phyloP scores from a whole-genome alignment of 2,329 filamentous ascomycete species.

The Trichoderma atroviride region DNA sequence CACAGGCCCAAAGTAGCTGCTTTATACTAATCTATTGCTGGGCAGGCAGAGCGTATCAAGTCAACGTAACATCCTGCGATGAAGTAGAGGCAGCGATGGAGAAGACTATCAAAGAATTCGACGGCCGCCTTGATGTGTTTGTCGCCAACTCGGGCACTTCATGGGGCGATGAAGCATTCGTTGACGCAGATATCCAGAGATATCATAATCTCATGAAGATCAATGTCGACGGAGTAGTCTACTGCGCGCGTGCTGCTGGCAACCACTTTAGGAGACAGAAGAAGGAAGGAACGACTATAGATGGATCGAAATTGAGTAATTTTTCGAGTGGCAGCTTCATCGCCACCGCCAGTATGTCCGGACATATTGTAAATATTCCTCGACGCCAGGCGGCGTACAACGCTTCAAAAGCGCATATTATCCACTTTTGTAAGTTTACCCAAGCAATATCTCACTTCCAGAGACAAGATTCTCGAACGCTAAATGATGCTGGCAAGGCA shows the following conservation, averaged over 20 bases:
- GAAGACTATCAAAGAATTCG: slow-evolving; percentile 38
- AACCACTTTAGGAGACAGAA: slow-evolving; percentile 70
- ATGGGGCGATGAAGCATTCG: slow-evolving; percentile 20
- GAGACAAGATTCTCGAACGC: accelerated
- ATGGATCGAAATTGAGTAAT: background rate
- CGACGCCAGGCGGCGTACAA: slow-evolving; percentile 76
- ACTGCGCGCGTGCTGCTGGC: slow-evolving; percentile 71
- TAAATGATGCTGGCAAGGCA: slow-evolving; percentile 43
- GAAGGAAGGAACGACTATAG: slow-evolving; percentile 65
- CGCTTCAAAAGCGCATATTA: slow-evolving; percentile 47
- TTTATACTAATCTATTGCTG: background rate
- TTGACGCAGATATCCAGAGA: slow-evolving; percentile 39
- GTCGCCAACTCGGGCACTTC: slow-evolving; percentile 39
- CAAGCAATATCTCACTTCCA: background rate
- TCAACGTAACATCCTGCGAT: slow-evolving; percentile 28
- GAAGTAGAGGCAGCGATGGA: slow-evolving; percentile 37
- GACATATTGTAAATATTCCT: slow-evolving; percentile 75
- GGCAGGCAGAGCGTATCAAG: slow-evolving; percentile 28
- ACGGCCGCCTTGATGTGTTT: slow-evolving; percentile 38
- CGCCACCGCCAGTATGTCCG: slow-evolving; percentile 73
- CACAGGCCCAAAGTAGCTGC: background rate
- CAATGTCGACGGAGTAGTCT: slow-evolving; percentile 77
- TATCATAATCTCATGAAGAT: slow-evolving; percentile 47
- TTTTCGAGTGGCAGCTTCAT: slow-evolving; percentile 14
- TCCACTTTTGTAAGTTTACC: slow-evolving; percentile 62